Evolutionary conservation across 2,329 filamentous ascomycete species (phyloP).

Genomic region (Raffaelea deltoideospora): DNA sequence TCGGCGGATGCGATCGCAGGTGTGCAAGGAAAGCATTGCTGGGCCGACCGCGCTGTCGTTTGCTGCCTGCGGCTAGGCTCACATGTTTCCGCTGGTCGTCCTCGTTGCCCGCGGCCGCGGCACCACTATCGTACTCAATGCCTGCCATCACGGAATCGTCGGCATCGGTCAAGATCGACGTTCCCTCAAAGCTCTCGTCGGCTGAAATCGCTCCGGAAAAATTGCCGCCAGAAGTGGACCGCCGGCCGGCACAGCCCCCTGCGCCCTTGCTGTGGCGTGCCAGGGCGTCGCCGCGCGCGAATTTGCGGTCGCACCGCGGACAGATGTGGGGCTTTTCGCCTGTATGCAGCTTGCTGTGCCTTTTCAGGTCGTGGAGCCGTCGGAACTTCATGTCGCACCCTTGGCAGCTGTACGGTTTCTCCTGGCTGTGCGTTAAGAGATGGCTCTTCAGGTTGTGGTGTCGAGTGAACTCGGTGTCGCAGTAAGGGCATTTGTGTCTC

Average conservation of each 20-base stretch:
- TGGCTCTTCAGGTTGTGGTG: conserved; percentile 98
- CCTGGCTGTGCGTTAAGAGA: conserved; percentile 91
- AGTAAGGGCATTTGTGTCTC: conserved; percentile 94
- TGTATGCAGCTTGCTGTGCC: conserved; percentile 91
- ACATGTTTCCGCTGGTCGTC: background rate
- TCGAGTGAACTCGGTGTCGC: conserved; percentile 88
- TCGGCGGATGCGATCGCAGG: no score
- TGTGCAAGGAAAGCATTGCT: no score
- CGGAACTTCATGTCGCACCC: conserved; percentile 90
- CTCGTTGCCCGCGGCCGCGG: background rate
- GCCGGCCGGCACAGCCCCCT: conserved; percentile 82
- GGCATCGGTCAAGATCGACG: conserved; percentile 10
- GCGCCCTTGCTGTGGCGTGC: conserved; percentile 92
- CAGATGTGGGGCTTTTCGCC: conserved; percentile 93
- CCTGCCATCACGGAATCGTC: conserved; percentile 42
- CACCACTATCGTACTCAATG: conserved; percentile 32
- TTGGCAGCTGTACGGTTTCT: conserved; percentile 90
- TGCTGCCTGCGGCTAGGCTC: background rate
- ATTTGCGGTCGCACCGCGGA: conserved; percentile 84
- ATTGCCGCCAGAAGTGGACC: conserved; percentile 62
- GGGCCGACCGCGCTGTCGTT: no score
- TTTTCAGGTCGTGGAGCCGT: conserved; percentile 84
- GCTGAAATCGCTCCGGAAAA: background rate
- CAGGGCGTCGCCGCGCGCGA: conserved; percentile 86
- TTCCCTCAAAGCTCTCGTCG: conserved; percentile 18